A percentile compares a stretch with the other conserved stretches of the same genome.
These are phyloP conservation scores for Paramecium primaurelia DNA, from an alignment of 73 alveolate species.

Conservation along the genomic window DNA sequence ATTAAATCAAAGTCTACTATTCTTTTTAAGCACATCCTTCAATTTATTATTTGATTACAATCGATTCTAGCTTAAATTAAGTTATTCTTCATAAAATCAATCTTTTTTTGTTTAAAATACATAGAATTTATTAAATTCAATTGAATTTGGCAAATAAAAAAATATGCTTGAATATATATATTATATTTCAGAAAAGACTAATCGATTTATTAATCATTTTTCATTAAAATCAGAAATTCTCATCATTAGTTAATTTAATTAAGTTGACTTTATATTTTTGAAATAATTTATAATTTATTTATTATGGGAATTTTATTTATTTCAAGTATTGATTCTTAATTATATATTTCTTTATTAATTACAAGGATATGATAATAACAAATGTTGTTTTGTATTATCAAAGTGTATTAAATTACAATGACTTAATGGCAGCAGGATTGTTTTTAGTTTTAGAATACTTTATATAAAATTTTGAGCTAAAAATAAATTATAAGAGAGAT, in stretches of 20 bases:
- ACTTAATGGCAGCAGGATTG: not conserved
- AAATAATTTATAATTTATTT: not conserved
- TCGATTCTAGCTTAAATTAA: not conserved
- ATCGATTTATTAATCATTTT: conserved; percentile 16
- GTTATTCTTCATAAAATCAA: not conserved
- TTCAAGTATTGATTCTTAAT: not conserved
- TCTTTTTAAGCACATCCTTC: not conserved
- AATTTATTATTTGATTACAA: not conserved
- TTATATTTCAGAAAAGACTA: not conserved
- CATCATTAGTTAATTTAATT: not conserved
- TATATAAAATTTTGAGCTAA: not conserved
- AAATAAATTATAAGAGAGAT: not conserved
- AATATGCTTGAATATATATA: not conserved
- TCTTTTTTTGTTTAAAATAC: not conserved
- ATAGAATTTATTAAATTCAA: not conserved
- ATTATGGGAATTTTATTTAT: conserved; percentile 7
- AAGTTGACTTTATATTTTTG: not conserved
- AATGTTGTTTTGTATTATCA: no score
- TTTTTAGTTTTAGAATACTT: not conserved
- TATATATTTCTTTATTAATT: not conserved
- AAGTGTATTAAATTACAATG: no score
- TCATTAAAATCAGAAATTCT: not conserved
- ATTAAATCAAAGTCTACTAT: not conserved
- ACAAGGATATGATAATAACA: not conserved
- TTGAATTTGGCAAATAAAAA: not conserved